Evolutionary conservation across 371 early-diverging fungal species (phyloP).

Genomic region (Rhizopus microsporus): DNA sequence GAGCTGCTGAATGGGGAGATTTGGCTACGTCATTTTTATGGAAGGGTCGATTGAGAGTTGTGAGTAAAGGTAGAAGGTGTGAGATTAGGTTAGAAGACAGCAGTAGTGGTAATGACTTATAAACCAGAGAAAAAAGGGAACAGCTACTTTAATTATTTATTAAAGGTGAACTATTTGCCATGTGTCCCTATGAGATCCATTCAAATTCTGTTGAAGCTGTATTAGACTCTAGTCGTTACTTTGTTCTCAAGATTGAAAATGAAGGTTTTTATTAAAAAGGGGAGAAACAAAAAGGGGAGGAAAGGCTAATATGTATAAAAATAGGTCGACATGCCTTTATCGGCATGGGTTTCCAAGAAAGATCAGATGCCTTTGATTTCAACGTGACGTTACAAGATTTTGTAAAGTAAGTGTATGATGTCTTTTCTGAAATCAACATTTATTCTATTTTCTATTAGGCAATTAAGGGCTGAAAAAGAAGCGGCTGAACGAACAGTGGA

Average conservation of each 20-base stretch:
- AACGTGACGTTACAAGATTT: slow-evolving; percentile 91
- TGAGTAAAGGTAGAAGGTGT: slow-evolving; percentile 69
- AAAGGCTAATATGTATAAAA: background rate
- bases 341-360: slow-evolving; percentile 89
- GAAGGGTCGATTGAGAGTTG: slow-evolving; percentile 82
- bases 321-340: slow-evolving; percentile 82
- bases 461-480: slow-evolving; percentile 60
- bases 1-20: slow-evolving; percentile 88
- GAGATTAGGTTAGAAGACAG: slow-evolving; percentile 81
- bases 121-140: background rate
- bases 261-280: slow-evolving; percentile 46
- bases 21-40: slow-evolving; percentile 72
- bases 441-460: slow-evolving; percentile 37
- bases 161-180: slow-evolving; percentile 85
- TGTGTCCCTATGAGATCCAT: slow-evolving; percentile 77
- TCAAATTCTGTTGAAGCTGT: slow-evolving; percentile 84
- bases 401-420: slow-evolving; percentile 50
- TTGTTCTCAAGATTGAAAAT: slow-evolving; percentile 86
- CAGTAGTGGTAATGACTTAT: slow-evolving; percentile 47
- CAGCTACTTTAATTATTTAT: background rate
- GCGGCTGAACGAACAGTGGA: slow-evolving; percentile 45
- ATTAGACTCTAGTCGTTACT: slow-evolving; percentile 88
- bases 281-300: background rate
- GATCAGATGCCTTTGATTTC: slow-evolving; percentile 89
- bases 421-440: slow-evolving; percentile 1